Conservation (phyloP, 257 asterid species). For the Jacaranda copaia region DNA sequence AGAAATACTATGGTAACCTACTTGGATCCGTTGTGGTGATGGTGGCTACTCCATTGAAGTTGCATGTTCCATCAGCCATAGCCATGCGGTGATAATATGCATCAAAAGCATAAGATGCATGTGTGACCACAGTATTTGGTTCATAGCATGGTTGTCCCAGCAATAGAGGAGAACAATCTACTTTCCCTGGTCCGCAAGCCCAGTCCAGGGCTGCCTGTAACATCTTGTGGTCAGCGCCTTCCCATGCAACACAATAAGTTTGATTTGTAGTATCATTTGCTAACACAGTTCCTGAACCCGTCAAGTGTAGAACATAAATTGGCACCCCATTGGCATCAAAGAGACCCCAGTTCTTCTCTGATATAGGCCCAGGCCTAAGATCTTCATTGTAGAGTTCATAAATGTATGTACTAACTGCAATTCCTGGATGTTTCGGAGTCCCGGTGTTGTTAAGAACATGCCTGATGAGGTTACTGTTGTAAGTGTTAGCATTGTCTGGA, state of each 20-base stretch:
- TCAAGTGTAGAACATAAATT: constrained; percentile 67
- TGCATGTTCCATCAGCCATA: constrained; percentile 80
- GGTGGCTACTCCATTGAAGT: constrained; percentile 91
- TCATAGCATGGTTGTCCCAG: constrained; percentile 4
- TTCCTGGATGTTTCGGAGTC: constrained; percentile 93
- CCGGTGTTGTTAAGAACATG: constrained; percentile 84
- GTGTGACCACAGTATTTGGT: constrained; percentile 75
- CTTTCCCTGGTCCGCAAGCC: constrained; percentile 34
- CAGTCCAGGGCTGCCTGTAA: constrained; percentile 28
- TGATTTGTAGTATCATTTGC: constrained; percentile 74
- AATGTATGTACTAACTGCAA: constrained; percentile 78
- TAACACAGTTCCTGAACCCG: constrained; percentile 80
- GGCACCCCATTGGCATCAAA: constrained; percentile 79
- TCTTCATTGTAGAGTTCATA: constrained; percentile 95
- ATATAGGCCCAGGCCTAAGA: constrained; percentile 65
- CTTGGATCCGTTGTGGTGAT: constrained; percentile 85
- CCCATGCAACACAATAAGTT: constrained; percentile 12
- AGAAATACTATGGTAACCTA: constrained; percentile 40
- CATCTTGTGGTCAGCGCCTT: constrained; percentile 26
- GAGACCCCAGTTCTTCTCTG: constrained; percentile 97
- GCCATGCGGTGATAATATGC: constrained; percentile 80
- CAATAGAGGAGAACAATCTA: constrained; percentile 34
- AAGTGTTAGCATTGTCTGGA: constrained; percentile 80
- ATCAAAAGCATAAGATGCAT: constrained; percentile 91
- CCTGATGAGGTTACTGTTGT: constrained; percentile 83